Evolutionary conservation across 2,329 filamentous ascomycete species (phyloP).

Genomic region (Thielaviopsis musarum): DNA sequence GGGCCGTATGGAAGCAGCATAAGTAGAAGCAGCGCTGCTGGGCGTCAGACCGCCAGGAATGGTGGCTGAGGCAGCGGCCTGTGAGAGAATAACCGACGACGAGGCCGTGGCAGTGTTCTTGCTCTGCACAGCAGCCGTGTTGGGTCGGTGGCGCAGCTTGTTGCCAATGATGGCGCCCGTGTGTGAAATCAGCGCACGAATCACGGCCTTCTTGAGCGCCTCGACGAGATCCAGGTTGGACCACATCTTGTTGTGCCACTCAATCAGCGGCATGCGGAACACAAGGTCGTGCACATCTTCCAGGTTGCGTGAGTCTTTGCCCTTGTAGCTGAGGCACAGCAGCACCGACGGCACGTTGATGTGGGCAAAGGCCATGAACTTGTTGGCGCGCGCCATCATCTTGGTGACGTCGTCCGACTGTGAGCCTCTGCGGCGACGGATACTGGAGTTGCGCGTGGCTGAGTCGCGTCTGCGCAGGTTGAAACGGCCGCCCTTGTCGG

Average conservation of each 20-base stretch:
- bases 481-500: conserved; percentile 29
- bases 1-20: conserved; percentile 18
- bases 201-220: conserved; percentile 83
- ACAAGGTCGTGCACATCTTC: conserved; percentile 97
- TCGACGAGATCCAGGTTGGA: conserved; percentile 90
- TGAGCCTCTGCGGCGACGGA: conserved; percentile 19
- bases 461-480: conserved; percentile 32
- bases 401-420: conserved; percentile 80
- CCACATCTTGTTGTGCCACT: conserved; percentile 98
- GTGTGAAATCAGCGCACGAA: conserved; percentile 85
- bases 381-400: conserved; percentile 90
- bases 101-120: conserved; percentile 47
- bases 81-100: conserved; percentile 38
- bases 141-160: conserved; percentile 84
- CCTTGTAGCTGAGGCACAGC: conserved; percentile 90
- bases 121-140: conserved; percentile 52
- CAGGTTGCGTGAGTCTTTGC: conserved; percentile 84
- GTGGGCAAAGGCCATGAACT: conserved; percentile 93
- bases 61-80: conserved; percentile 15
- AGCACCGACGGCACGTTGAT: conserved; percentile 93
- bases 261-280: conserved; percentile 82
- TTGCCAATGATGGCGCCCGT: conserved; percentile 94
- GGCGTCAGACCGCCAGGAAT: not conserved
- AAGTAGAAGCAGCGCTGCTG: not conserved
- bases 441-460: conserved; percentile 29